These are phyloP conservation scores for Auriscalpium vulgare DNA, from an alignment of 768 basidiomycete species.

Conservation along the genomic window DNA sequence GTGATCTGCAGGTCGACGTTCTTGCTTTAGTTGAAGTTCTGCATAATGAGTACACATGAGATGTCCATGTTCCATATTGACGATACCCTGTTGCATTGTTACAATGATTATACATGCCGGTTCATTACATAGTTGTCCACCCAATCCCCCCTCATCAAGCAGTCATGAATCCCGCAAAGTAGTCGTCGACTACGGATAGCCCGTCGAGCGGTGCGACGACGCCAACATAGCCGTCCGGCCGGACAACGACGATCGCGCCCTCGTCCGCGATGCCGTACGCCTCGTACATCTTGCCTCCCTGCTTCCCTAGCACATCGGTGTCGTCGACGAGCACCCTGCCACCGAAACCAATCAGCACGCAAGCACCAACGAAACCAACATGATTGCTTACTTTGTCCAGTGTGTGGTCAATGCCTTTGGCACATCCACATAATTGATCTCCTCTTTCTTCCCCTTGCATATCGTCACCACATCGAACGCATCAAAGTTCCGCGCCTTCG, in stretches of 20 bases:
- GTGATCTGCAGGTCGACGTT: conserved; percentile 17
- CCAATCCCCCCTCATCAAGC: background rate
- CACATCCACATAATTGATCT: conserved; percentile 24
- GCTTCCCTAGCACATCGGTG: conserved; percentile 30
- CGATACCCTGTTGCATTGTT: background rate
- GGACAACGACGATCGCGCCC: conserved; percentile 47
- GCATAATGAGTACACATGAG: background rate
- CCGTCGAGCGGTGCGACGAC: conserved; percentile 44
- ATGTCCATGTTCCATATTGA: background rate
- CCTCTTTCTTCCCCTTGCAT: conserved; percentile 25
- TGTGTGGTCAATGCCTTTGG: conserved; percentile 28
- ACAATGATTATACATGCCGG: background rate
- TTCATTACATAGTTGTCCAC: background rate
- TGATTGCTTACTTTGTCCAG: conserved; percentile 32
- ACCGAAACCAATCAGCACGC: background rate
- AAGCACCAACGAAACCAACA: background rate
- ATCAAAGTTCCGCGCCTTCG: background rate
- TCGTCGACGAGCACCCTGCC: conserved; percentile 56
- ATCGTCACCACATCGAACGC: conserved; percentile 26
- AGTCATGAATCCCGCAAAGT: conserved; percentile 41
- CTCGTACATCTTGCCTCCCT: conserved; percentile 48
- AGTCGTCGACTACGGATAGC: conserved; percentile 29
- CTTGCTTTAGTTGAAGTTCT: background rate
- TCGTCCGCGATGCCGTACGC: conserved; percentile 41
- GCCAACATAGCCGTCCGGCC: conserved; percentile 64